These are phyloP conservation scores for Pyrenochaeta sp. DNA, from an alignment of 2,329 filamentous ascomycete species.

Conservation along the genomic window DNA sequence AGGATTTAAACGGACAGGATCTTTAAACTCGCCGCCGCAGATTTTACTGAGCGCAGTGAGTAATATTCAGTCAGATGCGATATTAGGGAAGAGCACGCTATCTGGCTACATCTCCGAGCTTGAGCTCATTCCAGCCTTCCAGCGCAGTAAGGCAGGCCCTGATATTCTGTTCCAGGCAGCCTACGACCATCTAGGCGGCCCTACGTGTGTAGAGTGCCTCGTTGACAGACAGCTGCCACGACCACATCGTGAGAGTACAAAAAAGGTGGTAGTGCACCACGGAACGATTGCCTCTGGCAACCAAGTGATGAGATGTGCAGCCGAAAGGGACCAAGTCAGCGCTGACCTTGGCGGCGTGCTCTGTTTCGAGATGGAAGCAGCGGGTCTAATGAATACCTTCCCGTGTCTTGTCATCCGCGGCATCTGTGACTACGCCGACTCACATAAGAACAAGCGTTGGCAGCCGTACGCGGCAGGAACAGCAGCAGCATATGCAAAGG, in stretches of 20 bases:
- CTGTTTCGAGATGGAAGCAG: no score
- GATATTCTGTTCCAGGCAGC: slow-evolving; percentile 24
- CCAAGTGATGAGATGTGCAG: slow-evolving; percentile 52
- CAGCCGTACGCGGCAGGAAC: slow-evolving; percentile 22
- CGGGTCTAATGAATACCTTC: slow-evolving; percentile 34
- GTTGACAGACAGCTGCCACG: slow-evolving; percentile 4
- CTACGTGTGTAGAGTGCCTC: slow-evolving; percentile 13
- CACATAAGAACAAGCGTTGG: slow-evolving; percentile 27
- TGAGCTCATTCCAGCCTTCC: slow-evolving; percentile 9
- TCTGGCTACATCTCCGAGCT: slow-evolving; percentile 9
- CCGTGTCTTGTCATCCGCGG: slow-evolving; percentile 30
- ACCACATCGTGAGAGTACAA: slow-evolving; percentile 6
- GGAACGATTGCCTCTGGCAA: slow-evolving; percentile 54
- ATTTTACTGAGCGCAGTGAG: slow-evolving; percentile 12
- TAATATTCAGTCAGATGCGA: slow-evolving; percentile 4
- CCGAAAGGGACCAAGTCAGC: slow-evolving; percentile 47
- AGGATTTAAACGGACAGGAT: slow-evolving; percentile 17
- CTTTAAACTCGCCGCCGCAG: slow-evolving; percentile 9
- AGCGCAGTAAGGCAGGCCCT: slow-evolving; percentile 11
- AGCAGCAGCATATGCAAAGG: slow-evolving; percentile 23
- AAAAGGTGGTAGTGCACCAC: slow-evolving; percentile 44
- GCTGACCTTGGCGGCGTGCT: slow-evolving; percentile 21
- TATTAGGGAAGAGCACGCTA: slow-evolving; percentile 1
- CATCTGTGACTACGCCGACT: slow-evolving; percentile 31
- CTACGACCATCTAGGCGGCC: slow-evolving; percentile 20